Conservation (phyloP, 2,329 filamentous ascomycete species). For the Beauveria rudraprayagi region DNA sequence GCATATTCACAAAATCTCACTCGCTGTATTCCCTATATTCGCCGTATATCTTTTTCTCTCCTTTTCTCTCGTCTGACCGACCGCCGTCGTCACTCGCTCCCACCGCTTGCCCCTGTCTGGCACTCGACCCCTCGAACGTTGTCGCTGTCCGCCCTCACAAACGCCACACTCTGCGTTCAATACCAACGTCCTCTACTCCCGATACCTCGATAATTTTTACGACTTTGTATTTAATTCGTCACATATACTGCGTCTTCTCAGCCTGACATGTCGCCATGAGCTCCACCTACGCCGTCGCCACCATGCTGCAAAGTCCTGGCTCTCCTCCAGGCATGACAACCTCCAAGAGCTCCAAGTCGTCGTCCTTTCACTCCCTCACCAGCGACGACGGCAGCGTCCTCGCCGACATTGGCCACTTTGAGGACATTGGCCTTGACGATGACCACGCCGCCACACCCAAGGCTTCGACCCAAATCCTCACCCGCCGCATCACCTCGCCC, state of each 20-base stretch:
- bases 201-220: background rate
- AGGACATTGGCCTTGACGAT: constrained; percentile 84
- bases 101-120: background rate
- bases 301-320: constrained; percentile 24
- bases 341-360: constrained; percentile 87
- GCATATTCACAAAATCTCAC: background rate
- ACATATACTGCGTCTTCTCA: background rate
- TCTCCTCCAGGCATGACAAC: constrained; percentile 56
- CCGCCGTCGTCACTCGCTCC: background rate
- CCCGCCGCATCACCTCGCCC: constrained; percentile 20
- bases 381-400: constrained; percentile 65
- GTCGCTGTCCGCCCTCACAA: background rate
- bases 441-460: constrained; percentile 38
- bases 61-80: background rate
- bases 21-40: background rate
- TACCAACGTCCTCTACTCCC: background rate
- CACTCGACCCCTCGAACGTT: constrained; percentile 5
- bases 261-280: constrained; percentile 28
- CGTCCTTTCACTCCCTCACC: constrained; percentile 73
- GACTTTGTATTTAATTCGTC: background rate
- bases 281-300: constrained; percentile 23
- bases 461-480: constrained; percentile 35
- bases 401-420: constrained; percentile 74
- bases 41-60: background rate
- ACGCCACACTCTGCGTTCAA: background rate